A percentile compares a stretch with the other conserved stretches of the same genome.
Conservation (phyloP, 1,284 basidiomycete species). For the Malassezia cuniculi region DNA sequence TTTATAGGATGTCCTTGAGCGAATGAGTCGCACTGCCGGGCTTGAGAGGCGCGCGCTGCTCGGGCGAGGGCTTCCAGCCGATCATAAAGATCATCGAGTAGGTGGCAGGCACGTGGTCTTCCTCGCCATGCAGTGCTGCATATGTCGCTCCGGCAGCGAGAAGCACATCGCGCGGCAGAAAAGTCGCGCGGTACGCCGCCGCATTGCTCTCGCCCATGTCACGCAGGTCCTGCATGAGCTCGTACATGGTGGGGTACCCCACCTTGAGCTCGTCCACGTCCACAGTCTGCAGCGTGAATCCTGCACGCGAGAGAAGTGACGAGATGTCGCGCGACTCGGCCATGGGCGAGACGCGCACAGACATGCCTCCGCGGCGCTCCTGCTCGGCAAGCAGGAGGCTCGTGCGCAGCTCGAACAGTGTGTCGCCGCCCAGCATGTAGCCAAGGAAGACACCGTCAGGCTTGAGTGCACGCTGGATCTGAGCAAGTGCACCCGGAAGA, state of each 20-base stretch:
- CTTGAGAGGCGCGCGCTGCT: constrained; percentile 69
- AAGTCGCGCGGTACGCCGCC: constrained; percentile 54
- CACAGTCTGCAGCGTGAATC: constrained; percentile 84
- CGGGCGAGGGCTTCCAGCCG: constrained; percentile 88
- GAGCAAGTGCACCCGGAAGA: constrained; percentile 78
- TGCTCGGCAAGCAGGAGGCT: constrained; percentile 84
- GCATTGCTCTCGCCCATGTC: constrained; percentile 97
- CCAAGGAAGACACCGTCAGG: constrained; percentile 91
- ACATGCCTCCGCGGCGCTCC: constrained; percentile 88
- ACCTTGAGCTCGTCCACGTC: constrained; percentile 88
- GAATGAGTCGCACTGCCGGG: constrained; percentile 69
- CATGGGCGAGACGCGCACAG: constrained; percentile 91
- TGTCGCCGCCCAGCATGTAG: constrained; percentile 89
- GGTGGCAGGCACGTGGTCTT: constrained; percentile 78
- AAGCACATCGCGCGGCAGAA: constrained; percentile 72
- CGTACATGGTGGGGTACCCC: constrained; percentile 88
- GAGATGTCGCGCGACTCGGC: constrained; percentile 68
- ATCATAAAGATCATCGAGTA: constrained; percentile 95
- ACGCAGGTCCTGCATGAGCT: constrained; percentile 77
- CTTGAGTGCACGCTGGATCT: constrained; percentile 70
- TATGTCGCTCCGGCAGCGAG: constrained; percentile 86
- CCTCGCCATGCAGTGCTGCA: constrained; percentile 55
- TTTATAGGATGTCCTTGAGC: constrained; percentile 55
- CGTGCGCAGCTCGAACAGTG: constrained; percentile 80
- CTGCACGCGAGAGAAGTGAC: constrained; percentile 62